Base-by-base conservation (phyloP, 768 basidiomycete genomes). In the Trametes gibbosa region DNA sequence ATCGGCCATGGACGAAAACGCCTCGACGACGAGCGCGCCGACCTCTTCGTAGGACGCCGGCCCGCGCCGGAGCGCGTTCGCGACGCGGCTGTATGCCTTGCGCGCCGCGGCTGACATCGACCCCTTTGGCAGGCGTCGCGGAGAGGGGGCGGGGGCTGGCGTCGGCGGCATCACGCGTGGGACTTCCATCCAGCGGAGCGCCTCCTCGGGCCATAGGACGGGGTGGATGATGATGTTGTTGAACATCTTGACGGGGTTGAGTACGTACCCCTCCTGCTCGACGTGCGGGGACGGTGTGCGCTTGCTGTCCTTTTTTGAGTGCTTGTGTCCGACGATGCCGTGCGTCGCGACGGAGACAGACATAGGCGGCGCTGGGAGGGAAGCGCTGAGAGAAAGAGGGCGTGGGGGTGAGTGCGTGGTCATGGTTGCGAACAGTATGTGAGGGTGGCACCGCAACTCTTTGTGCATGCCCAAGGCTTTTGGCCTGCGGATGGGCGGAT, bases 211-310 rank as follows among this genome's bases (percentile, higher is more conserved):
- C 55, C 55, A 56, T 1, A 39, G 37, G 19, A 56, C 45, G 37
- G 55, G 55, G 47, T 56, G 55, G 37, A 56, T 49, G 47, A 56
- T 47, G 55, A 56, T 56, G 39, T 19, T 47, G 46, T 56, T 27
- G 39, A 56, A 56, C 55, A 56, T 56, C 47, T 56, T 40, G 24
- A 56, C 39, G 1, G 55, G 55, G 39, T 56, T 56, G 17, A 47
- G 24, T 5, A 56, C 27, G 25, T 14, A 23, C 35, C 19, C 13
- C 8, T 27, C 46, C 24, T 25, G 29, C 17, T 32, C 48, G 34
- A 16, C 35, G 23, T 17, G 23, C 27, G 46, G 17, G 9, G 46
- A 19, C 14, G 27, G 27, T 6, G 23, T 46, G 24, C 13, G 27
- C 34, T 42, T 27, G 10, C 0, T 23, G 3, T 1, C 13, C 35